Conservation (phyloP, 129 eudicot species). For the Silybum marianum region DNA sequence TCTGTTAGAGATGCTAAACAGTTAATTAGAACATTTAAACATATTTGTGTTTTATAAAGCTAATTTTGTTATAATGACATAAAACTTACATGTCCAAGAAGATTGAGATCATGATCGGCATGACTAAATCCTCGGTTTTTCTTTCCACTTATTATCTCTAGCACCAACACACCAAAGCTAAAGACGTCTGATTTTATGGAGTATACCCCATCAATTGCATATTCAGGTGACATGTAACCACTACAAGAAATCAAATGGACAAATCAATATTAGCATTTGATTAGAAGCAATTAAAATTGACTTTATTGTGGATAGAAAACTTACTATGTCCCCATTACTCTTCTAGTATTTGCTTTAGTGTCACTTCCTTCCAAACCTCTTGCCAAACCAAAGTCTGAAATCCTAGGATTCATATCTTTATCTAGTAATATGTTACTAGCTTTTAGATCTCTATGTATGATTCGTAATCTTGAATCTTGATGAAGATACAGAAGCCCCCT, state of each 20-base stretch:
- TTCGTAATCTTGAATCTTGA: conserved; percentile 48
- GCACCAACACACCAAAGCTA: conserved; percentile 57
- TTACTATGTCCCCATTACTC: conserved; percentile 63
- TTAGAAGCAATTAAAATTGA: too few relatives aligned
- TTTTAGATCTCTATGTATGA: conserved; percentile 49
- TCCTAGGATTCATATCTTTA: conserved; percentile 55
- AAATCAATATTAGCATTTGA: background rate
- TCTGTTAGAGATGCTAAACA: background rate
- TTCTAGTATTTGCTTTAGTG: conserved; percentile 42
- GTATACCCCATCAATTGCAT: conserved; percentile 51
- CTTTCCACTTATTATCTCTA: conserved; percentile 55
- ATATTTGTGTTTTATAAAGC: background rate
- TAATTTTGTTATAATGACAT: background rate
- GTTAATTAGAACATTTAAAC: background rate
- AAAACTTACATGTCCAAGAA: conserved; percentile 59
- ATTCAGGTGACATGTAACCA: conserved; percentile 63
- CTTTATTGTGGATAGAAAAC: background rate
- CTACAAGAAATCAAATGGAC: conserved; percentile 16
- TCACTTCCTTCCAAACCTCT: conserved; percentile 54
- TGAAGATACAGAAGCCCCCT: conserved; percentile 58
- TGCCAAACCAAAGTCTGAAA: conserved; percentile 66
- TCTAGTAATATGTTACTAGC: conserved; percentile 53
- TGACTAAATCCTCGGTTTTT: conserved; percentile 40
- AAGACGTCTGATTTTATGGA: conserved; percentile 57
- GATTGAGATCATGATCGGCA: conserved; percentile 45